Percentiles rank a stretch among this genome's conserved stretches.
Conservation (phyloP, 768 basidiomycete genomes). For the Kwoniella sp. region DNA sequence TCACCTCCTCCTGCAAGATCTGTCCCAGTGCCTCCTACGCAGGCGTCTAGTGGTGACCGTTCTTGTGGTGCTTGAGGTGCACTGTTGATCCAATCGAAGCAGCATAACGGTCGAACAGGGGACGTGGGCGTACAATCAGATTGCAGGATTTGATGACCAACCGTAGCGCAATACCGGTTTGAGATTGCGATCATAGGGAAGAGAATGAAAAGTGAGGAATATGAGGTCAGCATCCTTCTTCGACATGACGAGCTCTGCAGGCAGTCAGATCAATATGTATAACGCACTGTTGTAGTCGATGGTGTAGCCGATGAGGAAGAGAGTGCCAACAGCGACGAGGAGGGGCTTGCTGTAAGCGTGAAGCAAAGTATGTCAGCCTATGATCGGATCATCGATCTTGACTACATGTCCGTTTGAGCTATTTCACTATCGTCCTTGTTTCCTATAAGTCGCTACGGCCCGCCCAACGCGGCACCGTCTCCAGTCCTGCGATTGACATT, state of each 20-base stretch:
- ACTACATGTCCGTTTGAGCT: too few relatives aligned
- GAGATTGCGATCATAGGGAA: slow-evolving; percentile 64
- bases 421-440: too few relatives aligned
- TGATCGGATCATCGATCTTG: not conserved
- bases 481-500: not conserved
- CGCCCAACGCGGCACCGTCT: too few relatives aligned
- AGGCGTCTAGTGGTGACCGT: slow-evolving; percentile 55
- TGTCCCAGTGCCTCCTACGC: slow-evolving; percentile 1
- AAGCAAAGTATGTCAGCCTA: not conserved
- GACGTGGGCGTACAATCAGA: too few relatives aligned
- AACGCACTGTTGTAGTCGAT: slow-evolving; percentile 56
- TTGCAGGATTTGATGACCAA: too few relatives aligned
- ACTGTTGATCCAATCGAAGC: slow-evolving; percentile 27
- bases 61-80: slow-evolving; percentile 57
- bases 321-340: slow-evolving; percentile 51
- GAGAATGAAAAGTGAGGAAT: slow-evolving; percentile 39
- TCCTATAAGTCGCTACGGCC: too few relatives aligned
- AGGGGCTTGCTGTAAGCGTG: slow-evolving; percentile 39
- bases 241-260: not conserved
- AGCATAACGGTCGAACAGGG: too few relatives aligned
- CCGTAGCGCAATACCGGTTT: too few relatives aligned
- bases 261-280: not conserved
- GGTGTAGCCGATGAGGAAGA: slow-evolving; percentile 56
- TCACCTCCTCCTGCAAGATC: not conserved
- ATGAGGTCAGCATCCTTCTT: not conserved